Percentiles rank a stretch among this genome's conserved stretches.
phyloP scores from a whole-genome alignment of 257 asterid genomes.

The Schizonepeta tenuifolia region DNA sequence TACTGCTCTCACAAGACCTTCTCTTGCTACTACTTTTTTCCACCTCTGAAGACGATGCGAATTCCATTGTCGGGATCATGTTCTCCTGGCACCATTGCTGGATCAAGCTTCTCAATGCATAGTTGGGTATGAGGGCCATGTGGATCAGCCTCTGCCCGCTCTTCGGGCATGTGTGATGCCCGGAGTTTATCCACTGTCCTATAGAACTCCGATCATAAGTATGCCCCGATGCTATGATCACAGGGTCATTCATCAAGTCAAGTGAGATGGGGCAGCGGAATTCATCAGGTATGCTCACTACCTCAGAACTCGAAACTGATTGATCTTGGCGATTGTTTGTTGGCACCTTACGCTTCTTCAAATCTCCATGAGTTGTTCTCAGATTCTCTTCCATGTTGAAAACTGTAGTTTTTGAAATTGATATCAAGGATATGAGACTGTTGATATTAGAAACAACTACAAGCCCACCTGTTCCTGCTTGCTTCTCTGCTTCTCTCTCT shows the following conservation, averaged over 20 bases:
- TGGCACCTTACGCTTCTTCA: constrained; percentile 47
- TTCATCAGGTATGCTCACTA: constrained; percentile 66
- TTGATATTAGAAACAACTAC: constrained; percentile 67
- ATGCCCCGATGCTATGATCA: constrained; percentile 86
- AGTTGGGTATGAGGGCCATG: constrained; percentile 86
- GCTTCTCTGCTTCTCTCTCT: constrained; percentile 66
- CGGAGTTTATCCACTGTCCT: constrained; percentile 86
- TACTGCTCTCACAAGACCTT: constrained; percentile 44
- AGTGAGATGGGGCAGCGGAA: constrained; percentile 83
- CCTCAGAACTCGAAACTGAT: constrained; percentile 46
- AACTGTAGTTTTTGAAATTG: constrained; percentile 49
- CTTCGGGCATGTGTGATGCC: constrained; percentile 85
- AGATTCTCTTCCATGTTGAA: constrained; percentile 41
- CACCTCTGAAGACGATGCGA: constrained; percentile 49
- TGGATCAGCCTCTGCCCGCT: constrained; percentile 86
- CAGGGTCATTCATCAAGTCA: constrained; percentile 84
- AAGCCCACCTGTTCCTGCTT: constrained; percentile 91
- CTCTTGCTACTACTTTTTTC: constrained; percentile 53
- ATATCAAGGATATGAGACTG: constrained; percentile 66
- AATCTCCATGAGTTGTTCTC: constrained; percentile 37
- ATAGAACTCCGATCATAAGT: constrained; percentile 79
- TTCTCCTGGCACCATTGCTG: constrained; percentile 84
- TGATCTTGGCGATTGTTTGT: constrained; percentile 43
- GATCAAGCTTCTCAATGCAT: constrained; percentile 66
- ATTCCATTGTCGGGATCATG: constrained; percentile 51